Evolutionary conservation across 805 yeast genomes (phyloP), one percentile per base, ranked within the genome.

Genomic region (Suhomyces prunicola): DNA sequence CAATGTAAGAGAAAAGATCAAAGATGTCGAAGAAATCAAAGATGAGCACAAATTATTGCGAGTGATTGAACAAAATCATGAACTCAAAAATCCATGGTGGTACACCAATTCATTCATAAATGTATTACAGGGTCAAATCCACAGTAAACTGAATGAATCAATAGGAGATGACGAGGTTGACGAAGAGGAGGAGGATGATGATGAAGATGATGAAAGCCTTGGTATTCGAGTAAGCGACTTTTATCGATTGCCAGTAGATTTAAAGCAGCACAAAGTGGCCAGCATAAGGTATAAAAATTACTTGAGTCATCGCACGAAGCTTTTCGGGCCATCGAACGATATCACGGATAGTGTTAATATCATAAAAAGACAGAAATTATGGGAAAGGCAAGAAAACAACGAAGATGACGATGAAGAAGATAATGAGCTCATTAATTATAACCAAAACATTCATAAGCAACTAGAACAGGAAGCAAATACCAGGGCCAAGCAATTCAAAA

Each of bases 21-120:
- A 64, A 49, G 69, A 65, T 46, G 60, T 69, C n/a, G 64, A 33
- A 23, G 54, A 51, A 42, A 46, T 44, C 17, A 50, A 61, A n/a
- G 66, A 60, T 27, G 68, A 66, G 53, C 71, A 68, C 17, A 64
- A 67, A 15, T 50, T 50, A 22, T 45, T 66, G 27, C 57, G 56
- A n/a, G 48, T 69, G 35, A 59, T 73, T 46, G 69, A 71, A 47
- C 57, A 61, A 23, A 76, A 73, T 55, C 69, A 70, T 53, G 68
- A 67, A 46, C 63, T 68, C 50, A 64, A 70, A 31, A 63, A 57
- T 45, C 79, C 80, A 10, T 76, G 79, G 79, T 76, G 80, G 80
- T 74, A 65, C 53, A 57, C 66, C 15, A 58, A 66, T 48, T 54
- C 59, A 22, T 71, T 72, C 54, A 55, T 68, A 6, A 62, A 66